Evolutionary conservation across 371 early-diverging fungal genomes (phyloP), one percentile per base, ranked within the genome.

Genomic region (Syncephalastrum contaminatum): DNA sequence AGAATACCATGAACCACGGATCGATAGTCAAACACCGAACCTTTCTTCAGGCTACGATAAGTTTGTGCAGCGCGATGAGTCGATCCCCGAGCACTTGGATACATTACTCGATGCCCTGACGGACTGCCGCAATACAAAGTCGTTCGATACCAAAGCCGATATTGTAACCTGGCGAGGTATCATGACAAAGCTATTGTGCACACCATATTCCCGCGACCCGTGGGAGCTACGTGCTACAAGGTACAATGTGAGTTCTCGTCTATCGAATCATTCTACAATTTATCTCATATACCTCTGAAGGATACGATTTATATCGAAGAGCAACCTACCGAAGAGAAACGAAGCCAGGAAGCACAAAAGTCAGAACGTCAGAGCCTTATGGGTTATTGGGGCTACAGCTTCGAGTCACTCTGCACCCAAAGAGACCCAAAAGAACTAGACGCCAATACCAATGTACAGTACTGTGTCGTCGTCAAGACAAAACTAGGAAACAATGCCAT

Each of bases 391-490:
- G 91, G 93, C 0, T 90, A 92, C 66, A 73, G 75, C 46, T 91
- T 92, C 59, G 93, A 91, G 59, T 72, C 81, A 0, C 63, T 90
- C 8, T 82, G 82, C 46, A 84, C 84, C 4, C 0, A 61, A 59
- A 54, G 66, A 3, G 61, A 87, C 12, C 47, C 73, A 0, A 56
- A 43, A 12, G 77, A 69, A 21, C 10, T 30, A 30, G 66, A 75
- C 12, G 92, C 90, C 5, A 85, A 96, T 56, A 93, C 90, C 21
- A 90, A 94, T 60, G 59, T 82, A 0, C 95, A 97, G 66, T 95
- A 89, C 63, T 94, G 95, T 66, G 83, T 89, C 4, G 87, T 95
- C n/a, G 87, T 90, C 16, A 81, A 80, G 53, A 91, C 95, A 0
- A 83, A 74, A 55, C 67, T 96, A 1, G 94, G 94, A 0, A 58